These are phyloP conservation scores for Nemania serpens DNA, from an alignment of 2,329 filamentous ascomycete species.

Conservation along the genomic window DNA sequence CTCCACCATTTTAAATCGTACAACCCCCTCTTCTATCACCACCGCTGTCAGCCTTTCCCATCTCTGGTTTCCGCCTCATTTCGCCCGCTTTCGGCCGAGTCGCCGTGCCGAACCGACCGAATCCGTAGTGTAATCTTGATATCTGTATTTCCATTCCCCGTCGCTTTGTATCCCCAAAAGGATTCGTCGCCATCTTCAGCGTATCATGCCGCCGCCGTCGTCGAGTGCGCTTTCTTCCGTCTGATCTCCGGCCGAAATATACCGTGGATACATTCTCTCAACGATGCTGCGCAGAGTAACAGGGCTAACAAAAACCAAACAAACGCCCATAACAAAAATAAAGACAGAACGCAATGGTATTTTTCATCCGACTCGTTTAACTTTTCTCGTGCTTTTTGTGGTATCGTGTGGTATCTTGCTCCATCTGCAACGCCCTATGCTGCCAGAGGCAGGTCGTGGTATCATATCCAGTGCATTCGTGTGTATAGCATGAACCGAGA, in stretches of 20 bases:
- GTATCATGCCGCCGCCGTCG: neutral
- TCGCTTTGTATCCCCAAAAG: constrained; percentile 1
- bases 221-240: constrained; percentile 5
- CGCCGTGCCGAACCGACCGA: constrained; percentile 1
- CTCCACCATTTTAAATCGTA: constrained; percentile 31
- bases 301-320: constrained; percentile 19
- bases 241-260: constrained; percentile 4
- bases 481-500: constrained; percentile 40
- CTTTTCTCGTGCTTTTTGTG: constrained; percentile 41
- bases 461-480: constrained; percentile 43
- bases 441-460: constrained; percentile 41
- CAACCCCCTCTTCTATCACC: constrained; percentile 20
- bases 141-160: constrained; percentile 2
- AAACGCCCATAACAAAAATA: constrained; percentile 22
- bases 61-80: neutral
- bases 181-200: neutral
- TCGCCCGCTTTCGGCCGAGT: neutral
- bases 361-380: constrained; percentile 34
- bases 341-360: constrained; percentile 33
- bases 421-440: constrained; percentile 42
- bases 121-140: constrained; percentile 18
- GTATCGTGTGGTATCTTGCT: constrained; percentile 40
- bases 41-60: neutral
- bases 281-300: constrained; percentile 1
- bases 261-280: constrained; percentile 3